Conservation (phyloP, 164 flowering plant species). For the Brasenia schreberi region DNA sequence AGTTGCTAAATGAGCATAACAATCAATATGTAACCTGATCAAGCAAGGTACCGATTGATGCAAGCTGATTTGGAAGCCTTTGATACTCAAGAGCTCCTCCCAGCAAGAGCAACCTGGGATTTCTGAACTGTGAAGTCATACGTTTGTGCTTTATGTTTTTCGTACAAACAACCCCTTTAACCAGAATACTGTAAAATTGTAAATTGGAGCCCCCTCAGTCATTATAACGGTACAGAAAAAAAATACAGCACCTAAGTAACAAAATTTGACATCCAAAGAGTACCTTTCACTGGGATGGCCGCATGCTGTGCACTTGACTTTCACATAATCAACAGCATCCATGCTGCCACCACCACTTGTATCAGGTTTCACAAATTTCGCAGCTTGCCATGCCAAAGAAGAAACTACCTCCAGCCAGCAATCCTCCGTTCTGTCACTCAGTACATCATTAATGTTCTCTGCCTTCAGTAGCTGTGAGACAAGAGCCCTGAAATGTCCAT, state of each 20-base stretch:
- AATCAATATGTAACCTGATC: slow-evolving; percentile 52
- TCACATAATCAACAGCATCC: slow-evolving; percentile 94
- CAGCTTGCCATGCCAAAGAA: slow-evolving; percentile 90
- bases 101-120: slow-evolving; percentile 69
- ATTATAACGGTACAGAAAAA: background rate
- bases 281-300: slow-evolving; percentile 82
- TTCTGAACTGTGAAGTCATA: slow-evolving; percentile 91
- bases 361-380: slow-evolving; percentile 83
- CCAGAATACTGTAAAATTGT: slow-evolving; percentile 69
- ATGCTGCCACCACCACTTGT: slow-evolving; percentile 88
- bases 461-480: slow-evolving; percentile 79
- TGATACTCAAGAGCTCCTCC: slow-evolving; percentile 96
- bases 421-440: slow-evolving; percentile 23
- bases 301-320: slow-evolving; percentile 76
- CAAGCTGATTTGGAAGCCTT: slow-evolving; percentile 62
- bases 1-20: background rate
- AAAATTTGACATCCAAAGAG: background rate
- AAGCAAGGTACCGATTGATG: slow-evolving; percentile 74
- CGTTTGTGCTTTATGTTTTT: slow-evolving; percentile 87
- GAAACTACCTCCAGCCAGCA: slow-evolving; percentile 74
- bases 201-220: slow-evolving; percentile 1
- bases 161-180: slow-evolving; percentile 95
- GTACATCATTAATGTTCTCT: slow-evolving; percentile 34
- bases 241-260: background rate
- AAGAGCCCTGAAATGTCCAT: slow-evolving; percentile 86